Conservation (phyloP, 2,329 filamentous ascomycete species). For the Fusarium ramigenum region DNA sequence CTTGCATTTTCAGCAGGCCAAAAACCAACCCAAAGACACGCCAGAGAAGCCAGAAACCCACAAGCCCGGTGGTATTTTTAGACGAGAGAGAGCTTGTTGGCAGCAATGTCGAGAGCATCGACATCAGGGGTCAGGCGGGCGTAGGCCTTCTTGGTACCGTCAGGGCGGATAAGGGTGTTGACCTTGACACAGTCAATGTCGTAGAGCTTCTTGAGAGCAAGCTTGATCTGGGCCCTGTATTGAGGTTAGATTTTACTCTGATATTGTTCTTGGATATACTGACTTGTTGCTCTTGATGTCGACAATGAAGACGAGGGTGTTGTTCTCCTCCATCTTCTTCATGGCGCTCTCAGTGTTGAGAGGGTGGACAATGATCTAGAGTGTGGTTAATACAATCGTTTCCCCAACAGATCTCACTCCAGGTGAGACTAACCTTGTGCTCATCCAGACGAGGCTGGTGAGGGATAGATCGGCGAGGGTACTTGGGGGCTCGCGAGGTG, state of each 20-base stretch:
- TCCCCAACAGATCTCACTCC: background rate
- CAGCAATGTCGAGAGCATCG: conserved; percentile 98
- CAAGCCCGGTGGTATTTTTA: conserved; percentile 38
- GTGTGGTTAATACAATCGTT: background rate
- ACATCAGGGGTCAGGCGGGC: conserved; percentile 95
- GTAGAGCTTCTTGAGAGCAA: conserved; percentile 98
- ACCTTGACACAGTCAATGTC: conserved; percentile 98
- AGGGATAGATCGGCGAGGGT: conserved; percentile 94
- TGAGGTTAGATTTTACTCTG: background rate
- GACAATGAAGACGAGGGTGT: conserved; percentile 98
- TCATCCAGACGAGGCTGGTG: conserved; percentile 92
- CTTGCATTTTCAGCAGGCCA: conserved; percentile 52
- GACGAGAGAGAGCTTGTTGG: conserved; percentile 95
- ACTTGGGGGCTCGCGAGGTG: conserved; percentile 91
- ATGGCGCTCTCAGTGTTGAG: conserved; percentile 99
- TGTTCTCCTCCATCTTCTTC: conserved; percentile 99
- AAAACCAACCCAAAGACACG: conserved; percentile 46
- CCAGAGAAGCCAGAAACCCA: conserved; percentile 48
- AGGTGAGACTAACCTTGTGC: conserved; percentile 78
- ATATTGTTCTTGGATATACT: background rate
- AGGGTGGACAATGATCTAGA: conserved; percentile 87
- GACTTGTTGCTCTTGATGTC: conserved; percentile 91
- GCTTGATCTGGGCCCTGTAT: conserved; percentile 92
- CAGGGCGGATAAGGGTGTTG: conserved; percentile 98
- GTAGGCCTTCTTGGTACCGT: conserved; percentile 99